A percentile compares a stretch with the other conserved stretches of the same genome.
phyloP scores from a whole-genome alignment of 352 stramenopile genomes.

The Phytophthora idaei region DNA sequence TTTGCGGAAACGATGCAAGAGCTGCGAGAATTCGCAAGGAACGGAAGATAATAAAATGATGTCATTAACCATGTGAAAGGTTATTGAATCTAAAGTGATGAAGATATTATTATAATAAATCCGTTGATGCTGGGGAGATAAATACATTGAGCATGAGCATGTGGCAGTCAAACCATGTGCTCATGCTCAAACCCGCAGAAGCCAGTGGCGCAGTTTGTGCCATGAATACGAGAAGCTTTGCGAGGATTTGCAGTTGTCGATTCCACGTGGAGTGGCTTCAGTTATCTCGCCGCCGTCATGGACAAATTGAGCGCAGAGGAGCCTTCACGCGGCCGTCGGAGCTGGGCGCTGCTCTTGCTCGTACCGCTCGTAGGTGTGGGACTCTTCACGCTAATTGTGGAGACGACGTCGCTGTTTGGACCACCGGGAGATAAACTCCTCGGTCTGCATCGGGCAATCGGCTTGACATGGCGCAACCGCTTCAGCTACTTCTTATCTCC shows the following conservation, averaged over 20 bases:
- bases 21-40: conserved; percentile 34
- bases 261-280: conserved; percentile 20
- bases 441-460: conserved; percentile 18
- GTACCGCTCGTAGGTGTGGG: conserved; percentile 24
- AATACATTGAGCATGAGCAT: too few species aligned
- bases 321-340: conserved; percentile 4
- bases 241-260: conserved; percentile 22
- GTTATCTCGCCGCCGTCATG: conserved; percentile 21
- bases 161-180: conserved; percentile 7
- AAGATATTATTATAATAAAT: too few species aligned
- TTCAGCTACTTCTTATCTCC: conserved; percentile 17
- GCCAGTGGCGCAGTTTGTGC: conserved; percentile 23
- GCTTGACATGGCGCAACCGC: conserved; percentile 19
- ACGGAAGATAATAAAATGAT: conserved; percentile 1
- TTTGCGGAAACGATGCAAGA: conserved; percentile 42
- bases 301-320: conserved; percentile 10
- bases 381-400: conserved; percentile 21
- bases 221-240: conserved; percentile 31
- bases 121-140: too few species aligned
- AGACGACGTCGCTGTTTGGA: conserved; percentile 28
- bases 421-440: conserved; percentile 9
- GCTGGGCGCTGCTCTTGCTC: conserved; percentile 23
- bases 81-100: too few species aligned
- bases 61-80: too few species aligned
- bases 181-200: conserved; percentile 7